Evolutionary conservation across 805 yeast genomes (phyloP), one percentile per base, ranked within the genome.

Genomic region (Starmerella scarabaei): DNA sequence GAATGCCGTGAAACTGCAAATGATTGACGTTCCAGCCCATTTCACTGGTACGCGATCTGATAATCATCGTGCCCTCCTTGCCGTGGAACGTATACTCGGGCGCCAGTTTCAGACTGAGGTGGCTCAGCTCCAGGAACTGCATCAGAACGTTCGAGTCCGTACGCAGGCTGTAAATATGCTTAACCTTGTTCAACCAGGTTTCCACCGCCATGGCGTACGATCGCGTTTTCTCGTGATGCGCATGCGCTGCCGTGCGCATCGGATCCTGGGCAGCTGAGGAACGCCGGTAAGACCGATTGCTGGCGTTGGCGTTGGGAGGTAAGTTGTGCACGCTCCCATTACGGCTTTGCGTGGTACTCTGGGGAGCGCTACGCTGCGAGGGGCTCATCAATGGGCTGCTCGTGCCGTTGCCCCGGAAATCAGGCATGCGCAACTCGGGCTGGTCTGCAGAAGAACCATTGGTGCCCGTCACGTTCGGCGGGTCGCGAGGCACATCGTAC

Each of bases 21-120:
- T 88, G 96, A 3, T 91, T 81, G 5, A 88, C 95, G 51, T 93
- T 68, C 97, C 98, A 91, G 2, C 98, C 97, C 56, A 84, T 93
- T 0, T 85, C 69, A 46, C 74, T 75, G 0, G 97, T 88, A 0
- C 84, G 75, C 1, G 94, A 78, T 17, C 85, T 75, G 35, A 86
- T 73, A 40, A 80, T 72, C 42, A 88, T 59, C 37, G 74, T 72
- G 2, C 98, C 99, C 59, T 91, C 95, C 52, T 85, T 91, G 1
- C 97, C 94, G 41, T 74, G 75, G 53, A 68, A 80, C 0, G 82
- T 80, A 21, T 74, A 71, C 57, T 91, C 98, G 47, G 82, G 77
- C 36, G 88, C 77, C 30, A 91, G 64, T 35, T 85, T 64, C 7
- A 91, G 75, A 5, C 94, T 82, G 48, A 91, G 71, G 0, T 94